Evolutionary conservation across 192 early-diverging fungal genomes (phyloP).

Genomic region (Entomortierella lignicola): DNA sequence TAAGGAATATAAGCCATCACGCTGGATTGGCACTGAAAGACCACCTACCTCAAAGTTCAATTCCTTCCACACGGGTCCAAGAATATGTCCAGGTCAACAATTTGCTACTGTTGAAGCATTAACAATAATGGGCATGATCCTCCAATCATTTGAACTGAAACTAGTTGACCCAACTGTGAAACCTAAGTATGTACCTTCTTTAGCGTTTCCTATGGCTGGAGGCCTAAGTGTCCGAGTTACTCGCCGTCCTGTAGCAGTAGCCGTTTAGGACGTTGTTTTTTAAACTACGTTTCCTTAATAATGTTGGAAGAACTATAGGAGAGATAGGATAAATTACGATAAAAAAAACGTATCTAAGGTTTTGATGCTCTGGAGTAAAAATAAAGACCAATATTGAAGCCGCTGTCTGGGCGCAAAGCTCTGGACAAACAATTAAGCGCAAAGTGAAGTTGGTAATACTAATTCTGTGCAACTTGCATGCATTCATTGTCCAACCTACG

Average conservation of each 20-base stretch:
- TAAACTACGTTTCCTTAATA: no score
- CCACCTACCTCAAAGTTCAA: not conserved
- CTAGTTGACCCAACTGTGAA: not conserved
- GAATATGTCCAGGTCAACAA: slow-evolving; percentile 21
- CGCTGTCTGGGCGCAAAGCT: no score
- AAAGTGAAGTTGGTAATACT: no score
- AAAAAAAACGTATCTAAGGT: no score
- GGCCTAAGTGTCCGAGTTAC: not conserved
- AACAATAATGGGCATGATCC: slow-evolving; percentile 17
- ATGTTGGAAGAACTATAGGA: no score
- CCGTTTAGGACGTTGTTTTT: no score
- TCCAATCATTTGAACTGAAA: not conserved
- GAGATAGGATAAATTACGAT: no score
- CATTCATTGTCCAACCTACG: no score
- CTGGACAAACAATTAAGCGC: no score
- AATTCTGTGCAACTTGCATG: no score
- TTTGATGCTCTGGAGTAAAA: no score
- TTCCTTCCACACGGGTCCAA: not conserved
- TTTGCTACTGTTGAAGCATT: slow-evolving; percentile 51
- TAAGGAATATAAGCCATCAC: slow-evolving; percentile 69
- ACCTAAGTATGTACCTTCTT: not conserved
- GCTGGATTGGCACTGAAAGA: slow-evolving; percentile 63
- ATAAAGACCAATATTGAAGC: no score
- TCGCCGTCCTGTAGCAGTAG: not conserved
- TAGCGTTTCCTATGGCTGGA: not conserved